Evolutionary conservation across 306 rosid genomes (phyloP), one percentile per base, ranked within the genome.

Genomic region (Ziziphus jujuba): DNA sequence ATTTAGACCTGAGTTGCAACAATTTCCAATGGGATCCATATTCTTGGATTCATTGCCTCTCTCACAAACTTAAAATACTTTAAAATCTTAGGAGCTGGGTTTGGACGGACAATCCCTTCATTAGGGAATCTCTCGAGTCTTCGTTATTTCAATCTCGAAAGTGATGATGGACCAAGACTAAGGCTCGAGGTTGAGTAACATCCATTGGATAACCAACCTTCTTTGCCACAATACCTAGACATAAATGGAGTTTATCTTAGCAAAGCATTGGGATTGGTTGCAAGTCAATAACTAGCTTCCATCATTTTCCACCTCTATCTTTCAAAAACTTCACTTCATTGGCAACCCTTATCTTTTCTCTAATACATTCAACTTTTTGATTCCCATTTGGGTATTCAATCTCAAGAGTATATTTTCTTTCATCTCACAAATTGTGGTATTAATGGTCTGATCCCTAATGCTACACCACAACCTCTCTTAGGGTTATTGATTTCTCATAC

Each of bases 71-170:
- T 70, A 21, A 59, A 16, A 6, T 58, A 58, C 28, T 72, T 63
- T 50, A 21, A 63, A 38, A 40, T 76, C 36, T 7, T 59, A 19
- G 8, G 1, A 0, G 23, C 72, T 0, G 47, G 35, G 0, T 65
- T 70, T 35, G 1, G 9, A 0, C 76, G 81, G 10, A 9, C 9
- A 21, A 57, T 63, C 3, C 80, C 80, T 34, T 65, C 63, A 0
- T 47, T 75, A 1, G 71, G 75, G 21, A 69, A 62, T 49, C 75
- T 75, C 28, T 62, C 80, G 1, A 49, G 22, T 9, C 43, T 75
- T 40, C 28, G 10, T 0, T 12, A 1, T 9, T 71, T 69, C n/a
- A n/a, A n/a, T n/a, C n/a, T n/a, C n/a, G n/a, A n/a, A n/a, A n/a
- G n/a, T n/a, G n/a, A 9, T 0, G 1, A 13, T 3, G 52, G n/a